A percentile compares a stretch with the other conserved stretches of the same genome.
phyloP scores from a whole-genome alignment of 2,329 filamentous ascomycete species.

The Lachnellula arida region DNA sequence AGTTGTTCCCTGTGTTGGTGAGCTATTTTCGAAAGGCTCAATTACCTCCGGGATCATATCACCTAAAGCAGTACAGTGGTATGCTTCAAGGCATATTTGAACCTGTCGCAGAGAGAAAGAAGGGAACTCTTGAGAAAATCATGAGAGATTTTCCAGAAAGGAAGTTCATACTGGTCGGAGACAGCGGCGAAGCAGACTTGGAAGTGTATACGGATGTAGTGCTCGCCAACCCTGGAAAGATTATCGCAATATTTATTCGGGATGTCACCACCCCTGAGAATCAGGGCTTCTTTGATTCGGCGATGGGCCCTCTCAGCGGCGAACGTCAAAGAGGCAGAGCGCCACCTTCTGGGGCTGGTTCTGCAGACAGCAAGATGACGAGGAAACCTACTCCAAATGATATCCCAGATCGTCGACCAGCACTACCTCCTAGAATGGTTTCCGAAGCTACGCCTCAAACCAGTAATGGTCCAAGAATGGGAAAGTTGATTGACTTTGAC shows the following conservation, averaged over 20 bases:
- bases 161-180: slow-evolving; percentile 86
- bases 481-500: slow-evolving; percentile 57
- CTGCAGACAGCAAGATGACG: slow-evolving; percentile 19
- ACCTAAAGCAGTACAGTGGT: slow-evolving; percentile 92
- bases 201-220: slow-evolving; percentile 97
- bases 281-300: slow-evolving; percentile 69
- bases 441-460: slow-evolving; percentile 29
- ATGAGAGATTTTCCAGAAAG: slow-evolving; percentile 84
- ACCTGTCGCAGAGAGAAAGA: slow-evolving; percentile 92
- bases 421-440: slow-evolving; percentile 22
- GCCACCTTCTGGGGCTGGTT: slow-evolving; percentile 10
- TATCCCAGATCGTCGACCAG: slow-evolving; percentile 21
- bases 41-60: slow-evolving; percentile 82
- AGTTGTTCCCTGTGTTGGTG: slow-evolving; percentile 84
- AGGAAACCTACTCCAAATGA: slow-evolving; percentile 10
- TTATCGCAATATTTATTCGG: slow-evolving; percentile 84
- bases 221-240: slow-evolving; percentile 72
- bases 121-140: slow-evolving; percentile 78
- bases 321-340: slow-evolving; percentile 16
- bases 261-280: slow-evolving; percentile 82
- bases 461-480: slow-evolving; percentile 40
- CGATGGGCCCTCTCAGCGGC: slow-evolving; percentile 29
- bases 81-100: slow-evolving; percentile 99
- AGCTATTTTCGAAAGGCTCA: slow-evolving; percentile 78
- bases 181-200: slow-evolving; percentile 93